Evolutionary conservation across 306 rosid species (phyloP).

Genomic region (Glycine soja): DNA sequence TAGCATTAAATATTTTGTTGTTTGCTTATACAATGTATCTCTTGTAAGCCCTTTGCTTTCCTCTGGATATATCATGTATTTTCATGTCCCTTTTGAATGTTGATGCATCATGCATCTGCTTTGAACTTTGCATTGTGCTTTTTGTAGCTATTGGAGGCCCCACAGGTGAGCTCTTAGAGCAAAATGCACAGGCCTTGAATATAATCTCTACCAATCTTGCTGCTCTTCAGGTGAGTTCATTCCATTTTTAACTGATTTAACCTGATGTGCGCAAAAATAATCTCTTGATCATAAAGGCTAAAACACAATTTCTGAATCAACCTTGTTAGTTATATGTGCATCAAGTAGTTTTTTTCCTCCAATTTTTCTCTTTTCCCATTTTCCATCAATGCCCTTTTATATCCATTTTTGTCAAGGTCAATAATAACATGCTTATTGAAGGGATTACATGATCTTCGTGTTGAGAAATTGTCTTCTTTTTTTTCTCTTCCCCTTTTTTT

Average conservation of each 20-base stretch:
- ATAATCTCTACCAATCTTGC: conserved; percentile 42
- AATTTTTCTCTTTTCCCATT: neutral
- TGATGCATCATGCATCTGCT: neutral
- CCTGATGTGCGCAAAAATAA: neutral
- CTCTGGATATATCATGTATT: neutral
- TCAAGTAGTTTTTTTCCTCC: neutral
- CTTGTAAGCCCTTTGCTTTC: neutral
- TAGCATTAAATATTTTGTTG: neutral
- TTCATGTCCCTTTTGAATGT: neutral
- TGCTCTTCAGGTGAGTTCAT: conserved; percentile 33
- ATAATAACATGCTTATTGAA: neutral
- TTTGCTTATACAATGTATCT: neutral
- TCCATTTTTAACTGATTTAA: neutral
- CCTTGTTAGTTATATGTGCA: neutral
- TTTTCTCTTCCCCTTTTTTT: neutral
- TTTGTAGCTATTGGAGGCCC: conserved; percentile 48
- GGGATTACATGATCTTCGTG: neutral
- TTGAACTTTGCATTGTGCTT: conserved; percentile 27
- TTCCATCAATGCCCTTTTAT: neutral
- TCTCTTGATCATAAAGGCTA: neutral
- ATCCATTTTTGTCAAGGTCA: neutral
- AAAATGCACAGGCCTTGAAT: conserved; percentile 40
- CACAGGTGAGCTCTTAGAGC: conserved; percentile 43
- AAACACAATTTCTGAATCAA: neutral
- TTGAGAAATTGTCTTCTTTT: neutral